These are phyloP conservation scores for Coccomyxa sp. DNA, from an alignment of 139 green algal species.

Conservation along the genomic window DNA sequence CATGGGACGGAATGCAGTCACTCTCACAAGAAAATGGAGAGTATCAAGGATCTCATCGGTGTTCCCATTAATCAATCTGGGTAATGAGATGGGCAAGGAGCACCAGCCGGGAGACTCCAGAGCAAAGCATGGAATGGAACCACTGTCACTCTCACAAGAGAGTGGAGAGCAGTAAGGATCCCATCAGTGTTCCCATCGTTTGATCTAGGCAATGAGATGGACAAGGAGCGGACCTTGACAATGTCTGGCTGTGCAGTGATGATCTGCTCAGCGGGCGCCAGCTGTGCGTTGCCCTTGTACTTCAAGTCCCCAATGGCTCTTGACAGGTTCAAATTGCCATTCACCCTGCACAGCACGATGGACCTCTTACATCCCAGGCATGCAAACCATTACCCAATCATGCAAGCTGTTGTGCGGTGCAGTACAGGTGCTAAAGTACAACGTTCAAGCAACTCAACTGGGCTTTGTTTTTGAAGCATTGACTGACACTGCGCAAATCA, in stretches of 20 bases:
- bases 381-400: background rate
- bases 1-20: background rate
- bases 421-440: no score
- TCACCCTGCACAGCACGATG: slow-evolving; percentile 56
- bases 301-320: slow-evolving; percentile 94
- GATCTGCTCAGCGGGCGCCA: slow-evolving; percentile 50
- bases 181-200: background rate
- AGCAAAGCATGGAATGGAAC: background rate
- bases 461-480: no score
- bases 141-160: background rate
- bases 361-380: background rate
- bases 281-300: slow-evolving; percentile 80
- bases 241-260: slow-evolving; percentile 83
- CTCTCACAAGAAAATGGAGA: background rate
- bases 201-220: background rate
- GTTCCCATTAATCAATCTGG: background rate
- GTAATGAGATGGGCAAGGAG: background rate
- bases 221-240: background rate
- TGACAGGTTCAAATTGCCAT: slow-evolving; percentile 93
- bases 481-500: no score
- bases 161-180: background rate
- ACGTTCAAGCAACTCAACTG: no score
- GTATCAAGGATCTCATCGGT: background rate
- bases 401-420: slow-evolving; percentile 12
- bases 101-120: no score